Conservation (phyloP, 768 basidiomycete species). For the Lactifluus piperatus region DNA sequence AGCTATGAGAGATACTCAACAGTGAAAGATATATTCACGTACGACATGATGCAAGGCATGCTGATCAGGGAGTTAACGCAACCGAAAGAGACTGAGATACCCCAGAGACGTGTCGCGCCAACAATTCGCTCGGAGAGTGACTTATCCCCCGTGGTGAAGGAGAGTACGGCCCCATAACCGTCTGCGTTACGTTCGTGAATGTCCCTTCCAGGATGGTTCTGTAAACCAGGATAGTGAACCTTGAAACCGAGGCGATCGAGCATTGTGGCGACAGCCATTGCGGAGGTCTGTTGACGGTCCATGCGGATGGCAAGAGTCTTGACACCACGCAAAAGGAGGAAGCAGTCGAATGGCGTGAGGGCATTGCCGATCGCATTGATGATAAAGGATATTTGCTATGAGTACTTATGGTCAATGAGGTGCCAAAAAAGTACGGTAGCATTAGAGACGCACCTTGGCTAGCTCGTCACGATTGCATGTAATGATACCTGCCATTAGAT, state of each 20-base stretch:
- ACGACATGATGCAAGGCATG: conserved; percentile 99
- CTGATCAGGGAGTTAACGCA: conserved; percentile 97
- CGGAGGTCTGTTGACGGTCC: conserved; percentile 84
- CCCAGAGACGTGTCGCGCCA: conserved; percentile 88
- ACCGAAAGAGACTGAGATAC: conserved; percentile 96
- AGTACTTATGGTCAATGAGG: neutral
- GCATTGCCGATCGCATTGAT: conserved; percentile 94
- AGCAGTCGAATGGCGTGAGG: conserved; percentile 90
- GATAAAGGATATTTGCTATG: conserved; percentile 76
- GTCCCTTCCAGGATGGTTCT: conserved; percentile 71
- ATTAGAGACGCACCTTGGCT: conserved; percentile 52
- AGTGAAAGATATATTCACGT: conserved; percentile 32
- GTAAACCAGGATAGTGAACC: conserved; percentile 88
- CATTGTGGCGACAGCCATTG: conserved; percentile 79
- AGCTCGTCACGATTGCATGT: conserved; percentile 88
- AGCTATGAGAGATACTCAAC: conserved; percentile 6
- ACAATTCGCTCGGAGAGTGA: conserved; percentile 87
- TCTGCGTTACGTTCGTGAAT: conserved; percentile 87
- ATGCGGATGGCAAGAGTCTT: conserved; percentile 96
- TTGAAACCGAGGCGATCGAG: conserved; percentile 78
- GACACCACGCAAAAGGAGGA: conserved; percentile 89
- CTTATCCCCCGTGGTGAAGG: conserved; percentile 91
- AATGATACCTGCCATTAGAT: conserved; percentile 97
- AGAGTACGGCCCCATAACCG: conserved; percentile 89
- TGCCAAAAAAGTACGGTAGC: conserved; percentile 10